A percentile compares a stretch with the other conserved stretches of the same genome.
These are phyloP conservation scores for Cyclotella atomus DNA, from an alignment of 108 stramenopile species.

Conservation along the genomic window DNA sequence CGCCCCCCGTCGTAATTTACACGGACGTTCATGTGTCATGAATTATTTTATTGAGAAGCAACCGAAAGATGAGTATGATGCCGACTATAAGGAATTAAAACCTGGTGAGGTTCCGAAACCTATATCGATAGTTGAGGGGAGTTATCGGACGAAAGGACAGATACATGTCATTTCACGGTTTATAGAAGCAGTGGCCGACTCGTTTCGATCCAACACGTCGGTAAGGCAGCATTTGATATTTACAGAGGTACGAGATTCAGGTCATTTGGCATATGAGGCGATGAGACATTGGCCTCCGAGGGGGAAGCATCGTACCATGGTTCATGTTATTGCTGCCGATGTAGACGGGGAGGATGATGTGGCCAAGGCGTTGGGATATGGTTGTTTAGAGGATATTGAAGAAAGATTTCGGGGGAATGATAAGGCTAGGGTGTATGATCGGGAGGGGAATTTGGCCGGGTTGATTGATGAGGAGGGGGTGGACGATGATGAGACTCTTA, in stretches of 20 bases:
- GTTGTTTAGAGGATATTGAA: constrained; percentile 49
- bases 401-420: constrained; percentile 46
- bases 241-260: constrained; percentile 51
- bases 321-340: constrained; percentile 55
- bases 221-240: constrained; percentile 58
- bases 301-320: constrained; percentile 46
- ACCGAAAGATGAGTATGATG: constrained; percentile 57
- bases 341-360: constrained; percentile 5
- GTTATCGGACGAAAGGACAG: constrained; percentile 63
- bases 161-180: constrained; percentile 55
- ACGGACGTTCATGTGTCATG: constrained; percentile 60
- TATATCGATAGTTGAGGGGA: constrained; percentile 44
- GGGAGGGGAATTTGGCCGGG: constrained; percentile 57
- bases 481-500: constrained; percentile 53
- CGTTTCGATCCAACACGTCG: constrained; percentile 49
- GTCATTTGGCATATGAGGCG: constrained; percentile 62
- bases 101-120: constrained; percentile 21
- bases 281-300: constrained; percentile 61
- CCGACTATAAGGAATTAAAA: constrained; percentile 52
- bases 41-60: constrained; percentile 67
- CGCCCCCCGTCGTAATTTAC: constrained; percentile 31
- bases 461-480: constrained; percentile 32
- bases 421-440: constrained; percentile 55
- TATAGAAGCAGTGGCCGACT: constrained; percentile 57
- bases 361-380: constrained; percentile 54